These are phyloP conservation scores for Lepidopterella palustris DNA, from an alignment of 495 filamentous ascomycete species.

Conservation along the genomic window DNA sequence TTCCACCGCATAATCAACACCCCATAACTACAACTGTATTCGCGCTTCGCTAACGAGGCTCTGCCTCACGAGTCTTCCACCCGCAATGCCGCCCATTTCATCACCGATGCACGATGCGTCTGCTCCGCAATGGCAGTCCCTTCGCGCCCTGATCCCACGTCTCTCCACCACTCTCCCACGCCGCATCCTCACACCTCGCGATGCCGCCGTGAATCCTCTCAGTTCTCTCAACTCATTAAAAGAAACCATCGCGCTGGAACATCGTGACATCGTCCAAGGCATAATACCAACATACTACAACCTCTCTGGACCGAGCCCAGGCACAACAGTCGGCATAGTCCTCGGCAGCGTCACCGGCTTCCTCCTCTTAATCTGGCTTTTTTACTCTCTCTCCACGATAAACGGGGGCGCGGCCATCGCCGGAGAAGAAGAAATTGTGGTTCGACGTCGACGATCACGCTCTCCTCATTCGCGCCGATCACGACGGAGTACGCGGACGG, in stretches of 20 bases:
- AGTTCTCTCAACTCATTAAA: background rate
- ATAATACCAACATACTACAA: constrained; percentile 28
- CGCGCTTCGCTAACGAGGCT: background rate
- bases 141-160: background rate
- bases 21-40: background rate
- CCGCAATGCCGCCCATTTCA: background rate
- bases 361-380: constrained; percentile 64
- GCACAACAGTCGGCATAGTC: constrained; percentile 75
- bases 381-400: constrained; percentile 42
- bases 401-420: constrained; percentile 9
- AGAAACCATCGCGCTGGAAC: background rate
- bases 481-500: constrained; percentile 26
- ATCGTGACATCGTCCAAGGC: background rate
- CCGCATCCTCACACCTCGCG: background rate
- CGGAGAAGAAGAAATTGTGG: constrained; percentile 29
- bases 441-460: constrained; percentile 17
- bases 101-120: background rate
- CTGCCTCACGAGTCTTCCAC: background rate
- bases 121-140: background rate
- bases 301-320: constrained; percentile 51
- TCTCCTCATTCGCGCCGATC: constrained; percentile 22
- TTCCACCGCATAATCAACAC: background rate
- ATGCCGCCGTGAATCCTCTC: background rate
- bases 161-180: background rate
- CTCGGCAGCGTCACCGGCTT: constrained; percentile 81